Evolutionary conservation across 1,139 yeast species (phyloP).

Genomic region (Kodamaea sp.): DNA sequence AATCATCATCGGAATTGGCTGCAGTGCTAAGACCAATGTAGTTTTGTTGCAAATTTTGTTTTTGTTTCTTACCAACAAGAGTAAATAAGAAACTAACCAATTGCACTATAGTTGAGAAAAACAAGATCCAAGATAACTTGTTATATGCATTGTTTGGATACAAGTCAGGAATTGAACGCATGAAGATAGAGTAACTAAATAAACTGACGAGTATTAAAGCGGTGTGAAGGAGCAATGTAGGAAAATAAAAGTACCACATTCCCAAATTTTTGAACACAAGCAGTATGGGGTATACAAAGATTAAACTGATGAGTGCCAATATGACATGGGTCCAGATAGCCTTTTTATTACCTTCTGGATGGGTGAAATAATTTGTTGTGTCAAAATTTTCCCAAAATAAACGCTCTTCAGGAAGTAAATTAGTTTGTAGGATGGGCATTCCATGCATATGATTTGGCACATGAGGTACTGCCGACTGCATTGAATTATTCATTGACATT

Average conservation of each 20-base stretch:
- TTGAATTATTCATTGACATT: neutral
- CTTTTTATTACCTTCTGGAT: constrained; percentile 47
- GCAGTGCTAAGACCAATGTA: constrained; percentile 3
- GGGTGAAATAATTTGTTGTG: constrained; percentile 72
- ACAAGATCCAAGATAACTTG: constrained; percentile 58
- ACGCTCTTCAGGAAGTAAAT: constrained; percentile 67
- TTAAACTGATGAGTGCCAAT: constrained; percentile 43
- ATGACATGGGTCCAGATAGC: constrained; percentile 57
- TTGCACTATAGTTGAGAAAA: constrained; percentile 52
- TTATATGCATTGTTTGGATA: constrained; percentile 78
- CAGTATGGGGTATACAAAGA: constrained; percentile 65
- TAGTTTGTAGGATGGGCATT: constrained; percentile 66
- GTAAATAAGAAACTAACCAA: constrained; percentile 43
- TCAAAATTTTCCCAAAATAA: constrained; percentile 76
- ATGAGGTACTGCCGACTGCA: constrained; percentile 37
- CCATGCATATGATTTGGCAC: constrained; percentile 62
- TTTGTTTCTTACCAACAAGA: constrained; percentile 1
- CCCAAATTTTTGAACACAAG: constrained; percentile 61
- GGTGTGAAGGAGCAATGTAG: constrained; percentile 52
- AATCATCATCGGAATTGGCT: constrained; percentile 1
- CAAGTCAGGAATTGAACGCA: constrained; percentile 57
- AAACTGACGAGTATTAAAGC: constrained; percentile 47
- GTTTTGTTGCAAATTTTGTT: neutral
- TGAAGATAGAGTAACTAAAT: constrained; percentile 57
- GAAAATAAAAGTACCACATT: constrained; percentile 52